Evolutionary conservation across 139 green algal genomes (phyloP).

Genomic region (Spirogloea muscicola): DNA sequence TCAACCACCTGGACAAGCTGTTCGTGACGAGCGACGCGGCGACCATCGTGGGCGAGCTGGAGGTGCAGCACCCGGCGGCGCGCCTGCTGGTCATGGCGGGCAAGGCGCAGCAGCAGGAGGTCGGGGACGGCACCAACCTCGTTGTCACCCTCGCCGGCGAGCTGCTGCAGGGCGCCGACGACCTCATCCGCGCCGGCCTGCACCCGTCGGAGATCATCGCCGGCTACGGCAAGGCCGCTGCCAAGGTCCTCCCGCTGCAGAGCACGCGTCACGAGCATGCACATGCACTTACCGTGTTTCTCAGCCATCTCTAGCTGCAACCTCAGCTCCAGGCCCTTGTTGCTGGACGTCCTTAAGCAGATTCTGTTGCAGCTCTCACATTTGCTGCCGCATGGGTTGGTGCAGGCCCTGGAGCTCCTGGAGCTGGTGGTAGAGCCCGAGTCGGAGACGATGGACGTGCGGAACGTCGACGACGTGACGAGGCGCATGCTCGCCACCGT

Average conservation of each 20-base stretch:
- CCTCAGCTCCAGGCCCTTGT: no score
- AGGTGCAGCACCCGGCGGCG: conserved; percentile 94
- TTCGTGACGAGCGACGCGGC: conserved; percentile 95
- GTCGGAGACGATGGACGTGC: conserved; percentile 77
- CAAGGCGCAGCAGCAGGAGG: conserved; percentile 88
- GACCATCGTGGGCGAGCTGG: conserved; percentile 93
- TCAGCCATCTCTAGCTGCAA: no score
- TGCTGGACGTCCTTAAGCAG: no score
- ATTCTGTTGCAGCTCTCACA: no score
- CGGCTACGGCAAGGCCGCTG: conserved; percentile 81
- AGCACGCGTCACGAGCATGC: no score
- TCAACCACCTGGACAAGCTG: conserved; percentile 98
- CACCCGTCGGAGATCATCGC: conserved; percentile 90
- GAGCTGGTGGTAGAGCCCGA: conserved; percentile 74
- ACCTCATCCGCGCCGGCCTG: conserved; percentile 83
- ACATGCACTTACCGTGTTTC: no score
- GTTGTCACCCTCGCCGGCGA: conserved; percentile 91
- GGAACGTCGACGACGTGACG: conserved; percentile 66
- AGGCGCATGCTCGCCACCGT: conserved; percentile 72
- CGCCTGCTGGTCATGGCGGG: conserved; percentile 90
- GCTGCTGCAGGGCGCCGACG: conserved; percentile 83
- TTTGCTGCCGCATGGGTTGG: no score
- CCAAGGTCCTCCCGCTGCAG: conserved; percentile 23
- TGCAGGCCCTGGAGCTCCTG: conserved; percentile 79
- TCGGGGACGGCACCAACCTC: conserved; percentile 96